Conservation (phyloP, 179 eudicot genomes). For the Corrigiola litoralis region DNA sequence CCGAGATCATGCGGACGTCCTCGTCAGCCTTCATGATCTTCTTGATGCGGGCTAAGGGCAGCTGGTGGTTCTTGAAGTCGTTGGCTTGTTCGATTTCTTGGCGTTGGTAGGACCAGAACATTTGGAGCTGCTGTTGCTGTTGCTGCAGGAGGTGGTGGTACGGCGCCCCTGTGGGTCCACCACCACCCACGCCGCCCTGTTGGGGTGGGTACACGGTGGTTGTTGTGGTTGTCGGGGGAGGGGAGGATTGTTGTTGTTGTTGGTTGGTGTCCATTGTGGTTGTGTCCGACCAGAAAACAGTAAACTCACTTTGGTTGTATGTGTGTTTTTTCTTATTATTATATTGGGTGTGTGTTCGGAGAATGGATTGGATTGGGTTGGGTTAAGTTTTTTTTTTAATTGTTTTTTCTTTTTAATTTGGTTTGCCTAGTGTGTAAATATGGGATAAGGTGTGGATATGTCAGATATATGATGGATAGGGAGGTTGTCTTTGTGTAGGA, state of each 20-base stretch:
- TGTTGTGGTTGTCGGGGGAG: constrained; percentile 6
- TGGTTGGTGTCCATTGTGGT: constrained; percentile 48
- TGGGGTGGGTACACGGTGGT: constrained; percentile 18
- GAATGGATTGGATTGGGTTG: neutral
- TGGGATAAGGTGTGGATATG: constrained; percentile 14
- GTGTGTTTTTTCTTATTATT: neutral
- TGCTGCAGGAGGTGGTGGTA: constrained; percentile 51
- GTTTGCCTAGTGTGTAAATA: neutral
- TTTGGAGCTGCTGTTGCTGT: constrained; percentile 57
- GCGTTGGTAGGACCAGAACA: constrained; percentile 62
- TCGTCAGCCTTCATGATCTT: constrained; percentile 81
- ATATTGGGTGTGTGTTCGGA: neutral
- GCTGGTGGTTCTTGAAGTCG: constrained; percentile 72
- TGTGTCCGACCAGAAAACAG: too few species aligned
- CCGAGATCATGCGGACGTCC: constrained; percentile 75
- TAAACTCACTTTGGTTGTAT: neutral
- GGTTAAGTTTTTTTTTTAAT: too few species aligned
- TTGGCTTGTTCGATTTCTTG: constrained; percentile 53
- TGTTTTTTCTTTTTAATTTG: too few species aligned
- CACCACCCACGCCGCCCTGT: too few species aligned
- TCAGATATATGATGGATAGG: neutral
- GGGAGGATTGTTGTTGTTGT: constrained; percentile 17
- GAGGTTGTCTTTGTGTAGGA: neutral
- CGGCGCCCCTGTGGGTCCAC: constrained; percentile 18
- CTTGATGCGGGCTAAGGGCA: constrained; percentile 62